Evolutionary conservation across 2,329 filamentous ascomycete species (phyloP).

Genomic region (Fusarium citri): DNA sequence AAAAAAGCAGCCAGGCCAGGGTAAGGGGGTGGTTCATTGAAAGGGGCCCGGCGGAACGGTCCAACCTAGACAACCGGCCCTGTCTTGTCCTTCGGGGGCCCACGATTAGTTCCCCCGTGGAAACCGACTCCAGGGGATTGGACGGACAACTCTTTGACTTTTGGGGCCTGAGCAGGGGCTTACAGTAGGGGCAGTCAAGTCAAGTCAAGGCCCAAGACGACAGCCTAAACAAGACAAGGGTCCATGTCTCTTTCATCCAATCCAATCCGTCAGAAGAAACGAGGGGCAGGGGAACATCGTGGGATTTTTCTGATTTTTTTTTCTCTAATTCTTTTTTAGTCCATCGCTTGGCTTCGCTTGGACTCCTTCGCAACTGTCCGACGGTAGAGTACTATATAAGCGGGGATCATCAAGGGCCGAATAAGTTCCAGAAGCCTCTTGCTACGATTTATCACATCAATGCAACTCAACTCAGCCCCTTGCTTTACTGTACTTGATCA

Average conservation of each 20-base stretch:
- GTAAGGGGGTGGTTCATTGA: constrained; percentile 28
- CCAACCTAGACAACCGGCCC: constrained; percentile 44
- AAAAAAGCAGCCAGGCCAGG: not conserved
- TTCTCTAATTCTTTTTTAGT: constrained; percentile 15
- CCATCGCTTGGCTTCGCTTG: constrained; percentile 12
- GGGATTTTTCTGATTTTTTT: constrained; percentile 10
- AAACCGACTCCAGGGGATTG: constrained; percentile 36
- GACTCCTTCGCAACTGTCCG: constrained; percentile 14
- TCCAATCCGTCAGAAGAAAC: constrained; percentile 3
- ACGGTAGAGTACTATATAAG: constrained; percentile 15
- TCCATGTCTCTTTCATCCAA: not conserved
- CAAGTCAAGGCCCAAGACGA: constrained; percentile 7
- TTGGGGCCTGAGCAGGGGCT: constrained; percentile 26
- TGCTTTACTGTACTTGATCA: constrained; percentile 12
- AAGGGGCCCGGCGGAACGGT: constrained; percentile 44
- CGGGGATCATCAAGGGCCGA: constrained; percentile 22
- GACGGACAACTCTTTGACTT: constrained; percentile 30
- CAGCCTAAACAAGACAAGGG: constrained; percentile 19
- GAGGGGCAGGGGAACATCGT: constrained; percentile 35
- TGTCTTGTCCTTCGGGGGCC: constrained; percentile 31
- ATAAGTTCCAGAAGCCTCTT: constrained; percentile 40
- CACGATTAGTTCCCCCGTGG: constrained; percentile 40
- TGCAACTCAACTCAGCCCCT: constrained; percentile 15
- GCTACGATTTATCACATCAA: not conserved
- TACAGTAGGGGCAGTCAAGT: not conserved